Conservation (phyloP, 495 filamentous ascomycete genomes). For the Clohesyomyces aquaticus region DNA sequence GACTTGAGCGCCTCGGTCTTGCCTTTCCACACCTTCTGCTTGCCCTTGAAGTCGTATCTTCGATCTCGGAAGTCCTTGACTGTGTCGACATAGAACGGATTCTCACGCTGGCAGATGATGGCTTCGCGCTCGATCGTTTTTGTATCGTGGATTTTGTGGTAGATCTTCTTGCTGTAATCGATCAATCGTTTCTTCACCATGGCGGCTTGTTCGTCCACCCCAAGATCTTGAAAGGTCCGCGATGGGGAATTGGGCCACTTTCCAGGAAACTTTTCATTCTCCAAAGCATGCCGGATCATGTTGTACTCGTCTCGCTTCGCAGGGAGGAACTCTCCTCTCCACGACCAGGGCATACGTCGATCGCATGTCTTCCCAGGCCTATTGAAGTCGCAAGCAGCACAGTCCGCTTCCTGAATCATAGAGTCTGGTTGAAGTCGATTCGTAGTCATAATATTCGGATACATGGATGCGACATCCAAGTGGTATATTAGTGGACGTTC, state of each 20-base stretch:
- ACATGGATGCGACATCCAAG: conserved; percentile 98
- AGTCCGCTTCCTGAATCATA: conserved; percentile 95
- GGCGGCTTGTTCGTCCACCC: conserved; percentile 78
- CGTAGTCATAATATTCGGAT: conserved; percentile 99
- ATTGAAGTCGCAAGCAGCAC: conserved; percentile 98
- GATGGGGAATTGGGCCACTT: conserved; percentile 68
- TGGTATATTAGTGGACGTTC: conserved; percentile 96
- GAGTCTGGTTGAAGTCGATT: conserved; percentile 97
- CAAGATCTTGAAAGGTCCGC: conserved; percentile 79
- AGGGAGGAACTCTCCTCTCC: conserved; percentile 96
- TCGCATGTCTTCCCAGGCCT: conserved; percentile 97
- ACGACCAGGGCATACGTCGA: conserved; percentile 92
- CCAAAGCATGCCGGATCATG: conserved; percentile 93
- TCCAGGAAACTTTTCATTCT: conserved; percentile 88
- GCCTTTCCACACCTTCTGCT: conserved; percentile 97
- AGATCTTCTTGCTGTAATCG: conserved; percentile 97
- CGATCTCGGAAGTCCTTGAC: conserved; percentile 94
- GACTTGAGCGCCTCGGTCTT: conserved; percentile 86
- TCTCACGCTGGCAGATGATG: conserved; percentile 98
- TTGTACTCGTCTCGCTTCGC: conserved; percentile 98
- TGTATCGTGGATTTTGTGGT: conserved; percentile 97
- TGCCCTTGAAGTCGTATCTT: conserved; percentile 95
- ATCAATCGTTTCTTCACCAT: conserved; percentile 85
- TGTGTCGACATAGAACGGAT: conserved; percentile 98
- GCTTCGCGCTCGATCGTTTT: conserved; percentile 93